A percentile compares a stretch with the other conserved stretches of the same genome.
phyloP scores from a whole-genome alignment of 768 basidiomycete genomes.

The Pleurotus tuber-regium region DNA sequence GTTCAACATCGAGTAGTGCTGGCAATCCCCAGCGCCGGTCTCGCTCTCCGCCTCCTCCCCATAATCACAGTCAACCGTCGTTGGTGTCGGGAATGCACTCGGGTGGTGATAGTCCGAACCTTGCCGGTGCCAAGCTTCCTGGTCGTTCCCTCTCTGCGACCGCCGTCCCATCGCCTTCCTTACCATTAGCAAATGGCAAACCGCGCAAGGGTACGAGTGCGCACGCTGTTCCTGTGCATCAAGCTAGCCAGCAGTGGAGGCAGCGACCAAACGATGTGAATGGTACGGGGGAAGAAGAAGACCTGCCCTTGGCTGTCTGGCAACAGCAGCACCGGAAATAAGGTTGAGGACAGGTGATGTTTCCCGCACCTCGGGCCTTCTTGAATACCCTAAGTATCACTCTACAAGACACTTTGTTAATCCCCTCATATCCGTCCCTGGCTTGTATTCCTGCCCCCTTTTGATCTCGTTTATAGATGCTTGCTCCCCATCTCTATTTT shows the following conservation, averaged over 20 bases:
- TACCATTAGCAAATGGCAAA: constrained; percentile 46
- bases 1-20: neutral
- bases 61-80: constrained; percentile 23
- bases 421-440: neutral
- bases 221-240: constrained; percentile 43
- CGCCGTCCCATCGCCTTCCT: constrained; percentile 37
- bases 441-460: constrained; percentile 1
- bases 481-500: constrained; percentile 4
- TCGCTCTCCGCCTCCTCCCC: constrained; percentile 15
- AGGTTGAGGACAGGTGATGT: too few species aligned
- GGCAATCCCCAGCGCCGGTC: neutral
- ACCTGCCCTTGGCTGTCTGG: constrained; percentile 76
- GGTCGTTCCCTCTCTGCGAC: constrained; percentile 74
- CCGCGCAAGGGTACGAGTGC: constrained; percentile 62
- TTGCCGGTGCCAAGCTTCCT: constrained; percentile 37
- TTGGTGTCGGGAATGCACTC: constrained; percentile 29
- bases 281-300: constrained; percentile 64
- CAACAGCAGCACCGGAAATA: constrained; percentile 70
- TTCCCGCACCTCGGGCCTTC: too few species aligned
- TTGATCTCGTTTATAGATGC: constrained; percentile 4
- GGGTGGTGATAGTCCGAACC: constrained; percentile 18
- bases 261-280: constrained; percentile 39
- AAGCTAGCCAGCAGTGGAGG: constrained; percentile 34
- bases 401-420: constrained; percentile 1
- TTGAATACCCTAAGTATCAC: too few species aligned